phyloP scores from a whole-genome alignment of 2,329 filamentous ascomycete species.

The Rhexocercosporidium sp. region DNA sequence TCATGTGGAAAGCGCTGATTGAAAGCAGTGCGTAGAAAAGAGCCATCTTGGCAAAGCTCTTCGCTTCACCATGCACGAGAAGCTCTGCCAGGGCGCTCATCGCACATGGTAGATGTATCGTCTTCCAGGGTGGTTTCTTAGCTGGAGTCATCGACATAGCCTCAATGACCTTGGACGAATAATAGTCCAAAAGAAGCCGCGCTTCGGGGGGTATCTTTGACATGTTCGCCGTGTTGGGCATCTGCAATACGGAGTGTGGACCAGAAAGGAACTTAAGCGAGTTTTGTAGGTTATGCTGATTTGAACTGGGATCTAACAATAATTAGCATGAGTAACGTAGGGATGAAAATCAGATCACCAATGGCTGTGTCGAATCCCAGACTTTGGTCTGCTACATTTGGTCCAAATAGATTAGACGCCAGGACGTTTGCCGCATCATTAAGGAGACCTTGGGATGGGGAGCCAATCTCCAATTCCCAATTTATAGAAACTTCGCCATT shows the following conservation, averaged over 20 bases:
- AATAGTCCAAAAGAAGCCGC: conserved; percentile 21
- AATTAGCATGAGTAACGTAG: not conserved
- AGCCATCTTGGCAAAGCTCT: conserved; percentile 23
- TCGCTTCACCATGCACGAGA: conserved; percentile 22
- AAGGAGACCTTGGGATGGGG: not conserved
- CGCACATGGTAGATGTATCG: conserved; percentile 28
- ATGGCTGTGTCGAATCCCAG: not conserved
- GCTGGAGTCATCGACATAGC: conserved; percentile 25
- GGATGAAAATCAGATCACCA: not conserved
- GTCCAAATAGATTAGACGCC: not conserved
- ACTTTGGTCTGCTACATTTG: not conserved
- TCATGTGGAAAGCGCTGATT: conserved; percentile 26
- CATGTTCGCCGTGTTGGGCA: conserved; percentile 22
- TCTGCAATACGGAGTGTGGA: conserved; percentile 5
- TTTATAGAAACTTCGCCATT: conserved; percentile 3
- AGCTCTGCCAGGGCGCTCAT: conserved; percentile 28
- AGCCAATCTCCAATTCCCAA: not conserved
- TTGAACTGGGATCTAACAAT: not conserved
- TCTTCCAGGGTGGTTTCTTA: conserved; percentile 27
- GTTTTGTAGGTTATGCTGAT: not conserved
- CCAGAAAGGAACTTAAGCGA: not conserved
- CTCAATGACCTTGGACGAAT: conserved; percentile 20
- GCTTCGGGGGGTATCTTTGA: conserved; percentile 25
- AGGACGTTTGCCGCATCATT: not conserved
- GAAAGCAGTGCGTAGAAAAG: conserved; percentile 26